These are phyloP conservation scores for Spongospora subterranea DNA, from an alignment of 208 protist species.

Conservation along the genomic window DNA sequence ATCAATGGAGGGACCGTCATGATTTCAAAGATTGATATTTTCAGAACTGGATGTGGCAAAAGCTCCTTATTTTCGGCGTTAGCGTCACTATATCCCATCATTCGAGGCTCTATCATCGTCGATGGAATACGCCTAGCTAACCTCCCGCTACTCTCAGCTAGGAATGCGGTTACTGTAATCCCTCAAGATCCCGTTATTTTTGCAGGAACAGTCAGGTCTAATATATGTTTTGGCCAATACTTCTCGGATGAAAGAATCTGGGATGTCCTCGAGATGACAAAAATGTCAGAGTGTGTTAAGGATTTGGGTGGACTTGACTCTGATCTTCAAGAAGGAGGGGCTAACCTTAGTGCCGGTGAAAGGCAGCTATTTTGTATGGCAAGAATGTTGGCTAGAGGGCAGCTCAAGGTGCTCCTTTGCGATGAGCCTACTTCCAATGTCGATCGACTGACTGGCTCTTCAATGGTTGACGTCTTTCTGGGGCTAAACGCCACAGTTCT, in stretches of 20 bases:
- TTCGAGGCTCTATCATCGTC: constrained; percentile 25
- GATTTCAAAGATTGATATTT: constrained; percentile 25
- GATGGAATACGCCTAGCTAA: constrained; percentile 53
- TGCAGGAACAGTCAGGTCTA: background rate
- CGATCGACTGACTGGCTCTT: background rate
- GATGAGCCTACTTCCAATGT: constrained; percentile 57
- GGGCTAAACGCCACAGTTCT: background rate
- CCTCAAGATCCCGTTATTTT: constrained; percentile 57
- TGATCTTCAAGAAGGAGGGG: background rate
- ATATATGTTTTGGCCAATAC: background rate
- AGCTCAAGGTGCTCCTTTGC: constrained; percentile 26
- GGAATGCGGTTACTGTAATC: constrained; percentile 28
- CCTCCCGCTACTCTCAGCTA: background rate
- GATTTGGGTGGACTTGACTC: background rate
- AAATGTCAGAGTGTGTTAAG: background rate
- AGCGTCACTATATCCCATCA: constrained; percentile 62
- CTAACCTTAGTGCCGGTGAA: constrained; percentile 9
- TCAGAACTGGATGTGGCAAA: constrained; percentile 66
- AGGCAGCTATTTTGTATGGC: constrained; percentile 51
- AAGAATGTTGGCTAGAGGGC: background rate
- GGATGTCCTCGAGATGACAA: background rate
- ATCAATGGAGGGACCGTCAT: background rate
- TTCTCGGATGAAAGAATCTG: background rate
- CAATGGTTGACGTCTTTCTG: background rate
- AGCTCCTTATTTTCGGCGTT: constrained; percentile 57